Evolutionary conservation across 2,329 filamentous ascomycete species (phyloP).

Genomic region (Trichophyton schoenleinii): DNA sequence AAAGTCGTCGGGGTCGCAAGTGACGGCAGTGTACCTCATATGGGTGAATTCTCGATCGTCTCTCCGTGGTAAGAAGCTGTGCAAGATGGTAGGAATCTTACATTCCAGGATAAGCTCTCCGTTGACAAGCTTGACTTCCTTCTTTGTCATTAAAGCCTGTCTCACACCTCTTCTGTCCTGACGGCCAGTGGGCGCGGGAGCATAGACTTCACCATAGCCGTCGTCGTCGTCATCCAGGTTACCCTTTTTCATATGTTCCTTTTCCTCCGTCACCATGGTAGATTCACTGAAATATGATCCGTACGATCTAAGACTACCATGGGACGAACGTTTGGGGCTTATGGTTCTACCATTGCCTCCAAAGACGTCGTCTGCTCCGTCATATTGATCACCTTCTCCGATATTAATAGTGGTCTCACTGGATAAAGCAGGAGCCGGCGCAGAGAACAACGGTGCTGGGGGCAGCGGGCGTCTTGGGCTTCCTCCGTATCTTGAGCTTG

Average conservation of each 20-base stretch:
- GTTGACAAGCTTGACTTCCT: slow-evolving; percentile 92
- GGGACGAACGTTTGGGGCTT: slow-evolving; percentile 42
- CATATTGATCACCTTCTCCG: slow-evolving; percentile 36
- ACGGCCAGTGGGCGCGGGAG: slow-evolving; percentile 71
- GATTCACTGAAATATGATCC: slow-evolving; percentile 51
- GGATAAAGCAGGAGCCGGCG: slow-evolving; percentile 27
- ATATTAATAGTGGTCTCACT: slow-evolving; percentile 36
- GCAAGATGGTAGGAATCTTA: slow-evolving; percentile 96
- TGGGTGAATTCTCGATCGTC: slow-evolving; percentile 96
- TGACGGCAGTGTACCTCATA: slow-evolving; percentile 98
- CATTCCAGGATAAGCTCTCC: slow-evolving; percentile 95
- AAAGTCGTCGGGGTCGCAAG: slow-evolving; percentile 92
- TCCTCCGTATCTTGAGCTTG: slow-evolving; percentile 75
- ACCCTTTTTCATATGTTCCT: slow-evolving; percentile 30
- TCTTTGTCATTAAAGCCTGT: slow-evolving; percentile 75
- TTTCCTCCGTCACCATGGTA: slow-evolving; percentile 44
- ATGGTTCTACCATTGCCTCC: slow-evolving; percentile 34
- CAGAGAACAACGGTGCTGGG: slow-evolving; percentile 71
- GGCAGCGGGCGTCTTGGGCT: slow-evolving; percentile 79
- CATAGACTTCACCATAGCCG: slow-evolving; percentile 56
- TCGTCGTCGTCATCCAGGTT: slow-evolving; percentile 35
- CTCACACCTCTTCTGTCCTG: slow-evolving; percentile 81
- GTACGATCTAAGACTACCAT: slow-evolving; percentile 49
- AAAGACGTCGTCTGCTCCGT: slow-evolving; percentile 67
- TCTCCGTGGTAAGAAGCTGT: slow-evolving; percentile 86